A percentile compares a stretch with the other conserved stretches of the same genome.
These are phyloP conservation scores for Penicillium daleae DNA, from an alignment of 495 filamentous ascomycete genomes.

Conservation along the genomic window DNA sequence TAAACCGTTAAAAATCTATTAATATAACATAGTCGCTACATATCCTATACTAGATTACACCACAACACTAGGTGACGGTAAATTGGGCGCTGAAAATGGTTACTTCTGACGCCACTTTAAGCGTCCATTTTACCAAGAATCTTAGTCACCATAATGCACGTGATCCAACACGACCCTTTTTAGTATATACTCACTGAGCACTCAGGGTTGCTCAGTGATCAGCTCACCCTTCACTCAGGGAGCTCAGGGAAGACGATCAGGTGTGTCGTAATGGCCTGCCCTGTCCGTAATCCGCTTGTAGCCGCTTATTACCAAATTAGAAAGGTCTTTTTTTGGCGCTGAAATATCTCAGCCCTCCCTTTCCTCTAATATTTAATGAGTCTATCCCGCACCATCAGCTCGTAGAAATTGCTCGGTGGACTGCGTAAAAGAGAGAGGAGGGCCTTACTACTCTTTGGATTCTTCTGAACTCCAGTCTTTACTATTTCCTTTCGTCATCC, in stretches of 20 bases:
- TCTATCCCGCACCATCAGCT: too few relatives aligned
- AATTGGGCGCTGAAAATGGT: not conserved
- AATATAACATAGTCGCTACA: too few relatives aligned
- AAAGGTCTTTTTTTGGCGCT: not conserved
- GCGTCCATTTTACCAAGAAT: not conserved
- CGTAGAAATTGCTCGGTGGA: too few relatives aligned
- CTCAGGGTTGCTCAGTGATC: conserved; percentile 17
- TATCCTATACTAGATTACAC: too few relatives aligned
- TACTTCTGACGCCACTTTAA: not conserved
- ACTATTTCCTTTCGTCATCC: too few relatives aligned
- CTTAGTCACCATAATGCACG: not conserved
- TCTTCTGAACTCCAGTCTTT: not conserved
- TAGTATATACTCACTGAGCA: conserved; percentile 10
- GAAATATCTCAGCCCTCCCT: too few relatives aligned
- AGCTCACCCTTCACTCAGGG: conserved; percentile 17
- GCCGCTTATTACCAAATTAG: not conserved
- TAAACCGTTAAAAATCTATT: too few relatives aligned
- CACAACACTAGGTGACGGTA: too few relatives aligned
- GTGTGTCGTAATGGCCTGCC: conserved; percentile 12
- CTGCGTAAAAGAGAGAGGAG: not conserved
- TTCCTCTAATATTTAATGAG: too few relatives aligned
- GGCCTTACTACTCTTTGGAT: not conserved
- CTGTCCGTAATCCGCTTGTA: not conserved
- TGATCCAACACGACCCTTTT: not conserved
- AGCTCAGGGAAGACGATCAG: conserved; percentile 14